Evolutionary conservation across 2,329 filamentous ascomycete species (phyloP), one percentile per base, ranked within the genome.

Genomic region (Talaromyces albobiverticillius): DNA sequence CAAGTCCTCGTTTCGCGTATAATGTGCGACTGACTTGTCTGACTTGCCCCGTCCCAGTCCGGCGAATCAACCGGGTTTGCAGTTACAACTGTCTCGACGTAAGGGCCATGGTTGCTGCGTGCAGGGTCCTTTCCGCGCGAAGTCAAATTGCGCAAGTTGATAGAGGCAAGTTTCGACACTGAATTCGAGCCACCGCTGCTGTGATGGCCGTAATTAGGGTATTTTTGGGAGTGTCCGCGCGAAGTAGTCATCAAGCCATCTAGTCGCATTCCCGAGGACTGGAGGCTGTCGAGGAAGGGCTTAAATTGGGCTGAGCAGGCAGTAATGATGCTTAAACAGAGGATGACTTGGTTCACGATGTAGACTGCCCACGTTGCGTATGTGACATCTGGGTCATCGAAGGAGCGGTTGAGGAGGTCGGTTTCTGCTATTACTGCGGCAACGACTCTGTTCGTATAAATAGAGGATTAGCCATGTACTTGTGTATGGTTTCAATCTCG

Each of bases 261-360:
- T 8, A 66, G 43, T 3, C 59, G 56, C 63, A 69, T 65, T 32
- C 65, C 64, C 2, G 62, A 61, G 14, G 66, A 67, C 23, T 62
- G 64, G 6, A 69, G 59, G 10, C 59, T 64, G 16, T 65, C 61
- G n/a, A 68, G 53, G 52, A 69, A 66, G 0, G 63, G 63, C 20
- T 67, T 68, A 55, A 69, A 64, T 38, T 67, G 65, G 2, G 66
- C 64, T 5, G 64, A 57, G 23, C 66, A 67, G 3, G 65, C 60
- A 5, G 64, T 66, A 20, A 68, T 53, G 8, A 68, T 66, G 51
- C 64, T 66, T n/a, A 67, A 40, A 14, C 50, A 54, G 13, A 54
- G 41, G n/a, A 41, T 48, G 25, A 46, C n/a, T 20, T 55, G 53
- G n/a, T 49, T 64, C 63, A 3, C 59, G 14, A 67, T 40, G 1